Conservation (phyloP, 2,329 filamentous ascomycete species). For the Coniochaeta sp. region DNA sequence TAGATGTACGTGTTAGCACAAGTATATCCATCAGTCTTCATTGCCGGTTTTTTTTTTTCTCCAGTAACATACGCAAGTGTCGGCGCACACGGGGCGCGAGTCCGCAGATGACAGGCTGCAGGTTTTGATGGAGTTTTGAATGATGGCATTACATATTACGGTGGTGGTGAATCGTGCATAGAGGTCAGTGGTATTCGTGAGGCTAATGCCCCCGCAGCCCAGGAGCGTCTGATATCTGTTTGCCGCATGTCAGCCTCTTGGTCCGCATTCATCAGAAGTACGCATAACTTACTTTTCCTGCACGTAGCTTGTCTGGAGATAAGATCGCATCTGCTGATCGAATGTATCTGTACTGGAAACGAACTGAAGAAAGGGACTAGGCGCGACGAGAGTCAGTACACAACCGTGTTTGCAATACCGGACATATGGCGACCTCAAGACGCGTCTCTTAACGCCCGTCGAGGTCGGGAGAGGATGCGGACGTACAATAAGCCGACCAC, state of each 20-base stretch:
- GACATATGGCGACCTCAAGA: no score
- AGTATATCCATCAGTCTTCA: background rate
- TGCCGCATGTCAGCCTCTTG: constrained; percentile 6
- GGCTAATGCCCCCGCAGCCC: constrained; percentile 71
- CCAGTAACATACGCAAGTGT: constrained; percentile 64
- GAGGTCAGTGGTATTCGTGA: constrained; percentile 69
- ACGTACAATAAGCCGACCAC: constrained; percentile 60
- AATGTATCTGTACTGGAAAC: constrained; percentile 73
- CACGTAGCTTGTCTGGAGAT: constrained; percentile 69
- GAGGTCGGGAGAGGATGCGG: background rate
- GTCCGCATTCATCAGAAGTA: background rate
- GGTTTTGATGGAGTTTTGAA: constrained; percentile 73
- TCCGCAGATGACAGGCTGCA: constrained; percentile 61
- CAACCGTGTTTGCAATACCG: background rate
- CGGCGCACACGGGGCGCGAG: constrained; percentile 75
- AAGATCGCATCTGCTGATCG: constrained; percentile 65
- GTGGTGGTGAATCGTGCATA: constrained; percentile 93
- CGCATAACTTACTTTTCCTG: constrained; percentile 59
- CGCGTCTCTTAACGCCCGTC: no score
- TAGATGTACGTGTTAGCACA: constrained; percentile 25
- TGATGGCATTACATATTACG: constrained; percentile 85
- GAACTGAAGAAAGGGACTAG: constrained; percentile 75
- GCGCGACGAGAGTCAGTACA: constrained; percentile 2
- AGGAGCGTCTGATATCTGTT: constrained; percentile 72
- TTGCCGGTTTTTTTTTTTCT: no score